Evolutionary conservation across 2,329 filamentous ascomycete genomes (phyloP).

Genomic region (Trichoderma semiorbis): DNA sequence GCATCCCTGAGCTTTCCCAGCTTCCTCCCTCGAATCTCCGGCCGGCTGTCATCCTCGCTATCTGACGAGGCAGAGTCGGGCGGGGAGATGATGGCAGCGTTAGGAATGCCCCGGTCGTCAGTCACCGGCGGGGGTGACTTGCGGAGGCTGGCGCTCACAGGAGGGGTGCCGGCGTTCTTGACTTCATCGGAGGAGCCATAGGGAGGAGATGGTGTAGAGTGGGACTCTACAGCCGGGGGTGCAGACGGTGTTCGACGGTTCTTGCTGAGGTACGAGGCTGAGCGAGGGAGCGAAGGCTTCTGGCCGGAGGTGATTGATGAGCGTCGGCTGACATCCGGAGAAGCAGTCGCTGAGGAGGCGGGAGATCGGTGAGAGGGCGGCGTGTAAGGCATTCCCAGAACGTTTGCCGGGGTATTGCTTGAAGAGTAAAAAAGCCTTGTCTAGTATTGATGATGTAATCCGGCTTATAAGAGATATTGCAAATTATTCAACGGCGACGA

Average conservation of each 20-base stretch:
- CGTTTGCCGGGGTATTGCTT: neutral
- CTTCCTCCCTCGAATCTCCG: conserved; percentile 45
- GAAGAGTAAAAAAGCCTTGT: neutral
- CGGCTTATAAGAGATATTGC: neutral
- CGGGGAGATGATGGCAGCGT: conserved; percentile 83
- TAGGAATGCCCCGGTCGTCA: conserved; percentile 68
- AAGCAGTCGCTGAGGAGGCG: conserved; percentile 54
- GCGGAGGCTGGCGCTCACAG: conserved; percentile 56
- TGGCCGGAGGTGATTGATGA: conserved; percentile 51
- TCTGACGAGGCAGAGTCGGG: conserved; percentile 79
- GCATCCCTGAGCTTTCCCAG: conserved; percentile 66
- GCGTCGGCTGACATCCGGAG: conserved; percentile 56
- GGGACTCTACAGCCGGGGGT: conserved; percentile 26
- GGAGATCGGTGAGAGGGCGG: conserved; percentile 68
- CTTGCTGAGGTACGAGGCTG: conserved; percentile 62
- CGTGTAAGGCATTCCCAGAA: conserved; percentile 77
- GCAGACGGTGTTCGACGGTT: conserved; percentile 58
- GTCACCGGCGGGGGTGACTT: conserved; percentile 82
- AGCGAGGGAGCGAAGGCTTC: conserved; percentile 57
- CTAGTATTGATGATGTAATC: neutral
- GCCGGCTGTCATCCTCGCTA: conserved; percentile 74
- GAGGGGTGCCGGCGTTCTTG: conserved; percentile 38
- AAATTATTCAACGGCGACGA: neutral
- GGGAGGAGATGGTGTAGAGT: conserved; percentile 31
- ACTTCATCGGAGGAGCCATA: conserved; percentile 46